These are phyloP conservation scores for Citrus hindsii DNA, from an alignment of 345 rosid species.

Conservation along the genomic window DNA sequence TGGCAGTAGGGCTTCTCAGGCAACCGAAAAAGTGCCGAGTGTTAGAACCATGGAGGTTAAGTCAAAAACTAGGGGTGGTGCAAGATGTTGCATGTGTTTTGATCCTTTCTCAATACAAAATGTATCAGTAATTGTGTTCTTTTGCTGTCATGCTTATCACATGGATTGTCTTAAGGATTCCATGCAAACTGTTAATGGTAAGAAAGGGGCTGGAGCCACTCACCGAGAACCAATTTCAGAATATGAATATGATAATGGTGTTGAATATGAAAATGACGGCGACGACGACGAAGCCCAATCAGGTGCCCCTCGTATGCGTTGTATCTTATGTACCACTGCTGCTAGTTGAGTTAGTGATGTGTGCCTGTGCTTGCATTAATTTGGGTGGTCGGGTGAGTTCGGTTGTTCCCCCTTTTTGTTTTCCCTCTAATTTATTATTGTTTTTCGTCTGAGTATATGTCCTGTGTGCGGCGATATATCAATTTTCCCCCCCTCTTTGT, in stretches of 20 bases:
- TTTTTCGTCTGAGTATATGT: neutral
- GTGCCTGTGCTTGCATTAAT: neutral
- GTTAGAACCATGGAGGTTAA: conserved; percentile 63
- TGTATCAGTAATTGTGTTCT: conserved; percentile 73
- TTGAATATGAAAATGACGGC: conserved; percentile 43
- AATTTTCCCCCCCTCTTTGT: neutral
- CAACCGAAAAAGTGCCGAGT: conserved; percentile 36
- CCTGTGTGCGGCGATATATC: neutral
- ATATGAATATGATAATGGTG: conserved; percentile 33
- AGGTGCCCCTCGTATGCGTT: conserved; percentile 57
- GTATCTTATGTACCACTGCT: conserved; percentile 97
- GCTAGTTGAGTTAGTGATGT: conserved; percentile 43
- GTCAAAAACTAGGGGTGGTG: conserved; percentile 83
- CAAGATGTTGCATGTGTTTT: conserved; percentile 95
- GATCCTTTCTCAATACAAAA: conserved; percentile 81
- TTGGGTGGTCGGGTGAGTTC: neutral
- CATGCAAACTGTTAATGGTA: conserved; percentile 43
- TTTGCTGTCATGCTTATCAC: conserved; percentile 97
- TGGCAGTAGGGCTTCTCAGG: conserved; percentile 39
- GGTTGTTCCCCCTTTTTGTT: neutral
- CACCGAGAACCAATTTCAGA: conserved; percentile 30
- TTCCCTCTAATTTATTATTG: neutral
- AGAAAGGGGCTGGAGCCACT: conserved; percentile 31
- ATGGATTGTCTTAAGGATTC: conserved; percentile 78
- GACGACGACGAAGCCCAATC: conserved; percentile 45